Conservation (phyloP, 768 basidiomycete genomes). For the Amanita rimosa region DNA sequence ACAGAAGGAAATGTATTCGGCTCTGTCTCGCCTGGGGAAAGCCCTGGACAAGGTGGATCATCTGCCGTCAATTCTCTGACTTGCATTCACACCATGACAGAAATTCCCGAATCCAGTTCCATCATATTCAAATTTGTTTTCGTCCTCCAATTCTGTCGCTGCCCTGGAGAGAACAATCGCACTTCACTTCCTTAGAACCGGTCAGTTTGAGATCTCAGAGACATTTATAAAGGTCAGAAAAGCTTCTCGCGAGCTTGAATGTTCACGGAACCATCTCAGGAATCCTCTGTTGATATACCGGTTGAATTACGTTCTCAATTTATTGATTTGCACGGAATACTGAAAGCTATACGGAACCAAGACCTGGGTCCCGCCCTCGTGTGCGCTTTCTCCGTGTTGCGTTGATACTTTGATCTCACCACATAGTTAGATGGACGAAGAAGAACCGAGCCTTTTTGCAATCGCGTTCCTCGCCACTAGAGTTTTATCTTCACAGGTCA, state of each 20-base stretch:
- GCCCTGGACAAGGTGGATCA: slow-evolving; percentile 76
- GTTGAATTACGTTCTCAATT: slow-evolving; percentile 44
- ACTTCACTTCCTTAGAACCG: slow-evolving; percentile 68
- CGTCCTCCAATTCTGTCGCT: slow-evolving; percentile 41
- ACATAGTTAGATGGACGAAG: slow-evolving; percentile 58
- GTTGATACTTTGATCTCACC: neutral
- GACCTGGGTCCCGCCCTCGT: slow-evolving; percentile 70
- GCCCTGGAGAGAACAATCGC: slow-evolving; percentile 66
- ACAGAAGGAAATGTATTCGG: slow-evolving; percentile 80
- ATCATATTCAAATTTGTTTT: slow-evolving; percentile 55
- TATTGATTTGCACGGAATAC: slow-evolving; percentile 58
- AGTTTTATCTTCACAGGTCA: slow-evolving; percentile 85
- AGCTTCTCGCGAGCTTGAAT: neutral
- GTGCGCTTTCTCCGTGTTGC: slow-evolving; percentile 24
- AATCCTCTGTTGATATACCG: slow-evolving; percentile 50
- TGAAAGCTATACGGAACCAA: slow-evolving; percentile 51
- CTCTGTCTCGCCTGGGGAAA: slow-evolving; percentile 72
- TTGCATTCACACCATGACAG: slow-evolving; percentile 21
- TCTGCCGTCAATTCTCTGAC: neutral
- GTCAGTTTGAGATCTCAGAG: slow-evolving; percentile 69
- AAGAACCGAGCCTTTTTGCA: slow-evolving; percentile 56
- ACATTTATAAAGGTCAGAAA: slow-evolving; percentile 56
- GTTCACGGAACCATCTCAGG: slow-evolving; percentile 27
- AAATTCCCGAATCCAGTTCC: slow-evolving; percentile 52
- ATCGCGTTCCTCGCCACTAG: slow-evolving; percentile 66